These are phyloP conservation scores for Russula brevipes DNA, from an alignment of 768 basidiomycete species.

Conservation along the genomic window DNA sequence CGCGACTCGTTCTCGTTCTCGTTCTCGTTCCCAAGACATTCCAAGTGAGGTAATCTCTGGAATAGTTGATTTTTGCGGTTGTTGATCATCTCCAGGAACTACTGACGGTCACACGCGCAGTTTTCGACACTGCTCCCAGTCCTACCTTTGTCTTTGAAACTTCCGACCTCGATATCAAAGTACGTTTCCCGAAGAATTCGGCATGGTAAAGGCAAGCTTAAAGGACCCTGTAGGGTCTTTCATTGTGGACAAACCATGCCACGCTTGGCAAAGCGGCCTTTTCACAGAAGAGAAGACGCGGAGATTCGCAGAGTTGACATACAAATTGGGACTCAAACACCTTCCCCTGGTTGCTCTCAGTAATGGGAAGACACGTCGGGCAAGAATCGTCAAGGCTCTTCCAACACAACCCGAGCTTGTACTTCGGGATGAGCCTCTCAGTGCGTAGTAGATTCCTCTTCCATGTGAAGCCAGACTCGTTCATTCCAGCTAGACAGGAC, in stretches of 20 bases:
- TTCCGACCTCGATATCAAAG: slow-evolving; percentile 37
- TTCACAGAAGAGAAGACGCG: slow-evolving; percentile 27
- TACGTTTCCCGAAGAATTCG: slow-evolving; percentile 38
- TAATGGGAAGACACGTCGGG: slow-evolving; percentile 88
- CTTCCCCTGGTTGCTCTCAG: slow-evolving; percentile 80
- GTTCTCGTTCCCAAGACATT: slow-evolving; percentile 14
- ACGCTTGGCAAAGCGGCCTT: slow-evolving; percentile 22
- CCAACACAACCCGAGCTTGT: slow-evolving; percentile 66
- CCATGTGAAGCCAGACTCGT: not conserved
- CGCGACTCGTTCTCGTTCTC: slow-evolving; percentile 1
- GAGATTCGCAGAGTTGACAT: slow-evolving; percentile 49
- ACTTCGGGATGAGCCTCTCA: slow-evolving; percentile 88
- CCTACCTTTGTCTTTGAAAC: slow-evolving; percentile 15
- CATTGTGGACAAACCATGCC: not conserved
- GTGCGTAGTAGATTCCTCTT: slow-evolving; percentile 38
- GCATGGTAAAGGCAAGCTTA: not conserved
- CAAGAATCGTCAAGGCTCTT: slow-evolving; percentile 75
- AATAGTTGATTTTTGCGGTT: not conserved
- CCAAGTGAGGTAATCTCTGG: not conserved
- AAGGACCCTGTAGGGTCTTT: slow-evolving; percentile 9
- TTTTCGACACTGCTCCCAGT: not conserved
- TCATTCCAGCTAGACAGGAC: slow-evolving; percentile 70
- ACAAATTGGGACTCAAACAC: slow-evolving; percentile 49
- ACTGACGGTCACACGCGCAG: not conserved
- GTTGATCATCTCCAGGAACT: slow-evolving; percentile 5